phyloP scores from a whole-genome alignment of 1,284 basidiomycete genomes.

The Cryptococcus sp. region DNA sequence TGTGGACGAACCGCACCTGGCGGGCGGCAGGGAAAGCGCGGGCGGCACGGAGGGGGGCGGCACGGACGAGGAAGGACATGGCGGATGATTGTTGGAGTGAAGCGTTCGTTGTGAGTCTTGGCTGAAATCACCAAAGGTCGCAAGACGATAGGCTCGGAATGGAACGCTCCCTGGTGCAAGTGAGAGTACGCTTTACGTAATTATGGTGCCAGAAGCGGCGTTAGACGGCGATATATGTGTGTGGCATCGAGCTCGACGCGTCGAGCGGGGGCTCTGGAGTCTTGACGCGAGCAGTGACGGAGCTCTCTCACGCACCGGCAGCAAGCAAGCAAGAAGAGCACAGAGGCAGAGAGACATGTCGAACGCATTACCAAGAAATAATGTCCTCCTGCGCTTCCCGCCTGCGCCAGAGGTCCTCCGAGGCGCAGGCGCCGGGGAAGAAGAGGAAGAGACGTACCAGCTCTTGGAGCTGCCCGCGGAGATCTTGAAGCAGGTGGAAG shows the following conservation, averaged over 20 bases:
- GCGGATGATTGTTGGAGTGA: slow-evolving; percentile 7
- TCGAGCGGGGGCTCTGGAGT: too few species aligned
- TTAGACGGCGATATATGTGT: background rate
- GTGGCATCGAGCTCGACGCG: background rate
- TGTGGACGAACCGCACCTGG: slow-evolving; percentile 30
- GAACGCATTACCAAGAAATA: slow-evolving; percentile 2
- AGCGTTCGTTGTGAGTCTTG: background rate
- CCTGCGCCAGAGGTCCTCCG: background rate
- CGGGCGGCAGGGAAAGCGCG: slow-evolving; percentile 15
- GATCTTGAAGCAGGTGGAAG: slow-evolving; percentile 45
- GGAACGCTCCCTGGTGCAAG: background rate
- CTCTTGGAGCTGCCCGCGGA: slow-evolving; percentile 49
- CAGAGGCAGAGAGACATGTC: background rate
- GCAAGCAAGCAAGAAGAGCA: too few species aligned
- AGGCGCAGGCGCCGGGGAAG: background rate
- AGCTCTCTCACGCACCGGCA: too few species aligned
- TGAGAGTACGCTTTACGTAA: background rate
- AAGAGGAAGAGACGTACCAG: slow-evolving; percentile 41
- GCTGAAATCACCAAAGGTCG: background rate
- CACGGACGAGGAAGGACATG: slow-evolving; percentile 36
- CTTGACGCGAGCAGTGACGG: too few species aligned
- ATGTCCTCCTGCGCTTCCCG: slow-evolving; percentile 26
- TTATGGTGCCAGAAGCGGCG: background rate
- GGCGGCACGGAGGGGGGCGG: slow-evolving; percentile 25
- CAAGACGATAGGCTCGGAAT: background rate